Conservation (phyloP, 2,329 filamentous ascomycete species). For the Colletotrichum aenigma region DNA sequence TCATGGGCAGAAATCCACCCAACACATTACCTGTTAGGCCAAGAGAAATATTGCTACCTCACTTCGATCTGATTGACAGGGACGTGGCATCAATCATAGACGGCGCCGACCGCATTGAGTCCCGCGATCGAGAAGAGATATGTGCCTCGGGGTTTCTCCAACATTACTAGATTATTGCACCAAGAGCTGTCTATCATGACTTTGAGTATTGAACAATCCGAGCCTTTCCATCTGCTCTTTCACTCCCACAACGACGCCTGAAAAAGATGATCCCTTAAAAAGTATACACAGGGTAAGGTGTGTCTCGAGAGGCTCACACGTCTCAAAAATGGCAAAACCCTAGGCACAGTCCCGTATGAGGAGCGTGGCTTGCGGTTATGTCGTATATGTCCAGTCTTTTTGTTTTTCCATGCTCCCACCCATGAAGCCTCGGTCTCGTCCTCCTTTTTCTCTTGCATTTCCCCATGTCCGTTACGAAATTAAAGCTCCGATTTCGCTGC, state of each 20-base stretch:
- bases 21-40: not conserved
- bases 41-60: not conserved
- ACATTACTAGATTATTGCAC: constrained; percentile 20
- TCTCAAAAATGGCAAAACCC: not conserved
- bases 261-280: constrained; percentile 9
- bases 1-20: not conserved
- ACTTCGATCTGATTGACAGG: not conserved
- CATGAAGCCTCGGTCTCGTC: not conserved
- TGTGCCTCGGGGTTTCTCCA: not conserved
- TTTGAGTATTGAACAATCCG: constrained; percentile 2
- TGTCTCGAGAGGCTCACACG: not conserved
- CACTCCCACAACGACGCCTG: not conserved
- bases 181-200: constrained; percentile 17
- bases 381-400: constrained; percentile 17
- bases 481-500: constrained; percentile 52
- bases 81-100: not conserved
- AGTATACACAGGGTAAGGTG: constrained; percentile 8
- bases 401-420: not conserved
- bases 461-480: constrained; percentile 35
- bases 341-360: not conserved
- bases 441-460: not conserved
- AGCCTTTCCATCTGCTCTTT: constrained; percentile 5
- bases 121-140: not conserved
- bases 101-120: not conserved
- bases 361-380: not conserved